Base-by-base conservation (phyloP, 139 green algal species). In the Coccomyxa sp. region DNA sequence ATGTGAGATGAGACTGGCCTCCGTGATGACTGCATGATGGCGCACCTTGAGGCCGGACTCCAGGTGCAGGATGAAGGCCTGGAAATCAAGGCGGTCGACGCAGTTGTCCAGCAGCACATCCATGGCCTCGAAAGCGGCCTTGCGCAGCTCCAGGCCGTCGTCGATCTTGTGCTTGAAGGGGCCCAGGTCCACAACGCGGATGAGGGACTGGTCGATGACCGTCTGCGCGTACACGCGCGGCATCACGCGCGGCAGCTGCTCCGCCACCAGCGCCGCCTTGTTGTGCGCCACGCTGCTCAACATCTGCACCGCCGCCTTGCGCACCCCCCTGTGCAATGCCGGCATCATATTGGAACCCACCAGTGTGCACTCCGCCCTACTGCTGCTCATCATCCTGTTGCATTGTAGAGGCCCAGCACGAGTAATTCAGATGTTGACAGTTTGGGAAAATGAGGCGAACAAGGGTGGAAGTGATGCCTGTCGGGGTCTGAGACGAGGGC, bases 101-200 rank as follows among this genome's bases (percentile, higher is more conserved):
- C 81, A 87, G 21, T 86, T 76, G 81, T 95, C 91, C 80, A 97
- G 87, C 74, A 98, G 88, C 76, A 97, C 95, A 87, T 98, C 95
- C 84, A 99, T 86, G 88, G 91, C 96, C 91, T 99, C 92, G 59
- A 84, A 90, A 0, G 87, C 85, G 38, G 86, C 82, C 90, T 99
- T 99, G 84, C 96, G 94, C 88, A 99, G 91, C 88, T 99, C 97
- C 80, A 99, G 89, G 1, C 96, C 96, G 80, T 99, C 97, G 84
- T 99, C 96, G 38, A 99, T 95, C 80, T 91, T 91, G 83, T 92
- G 88, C 89, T 98, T 97, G 88, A 98, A 98, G 31, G 96, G 96
- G 25, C 96, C 96, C 75, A 99, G 89, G 87, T 99, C 94, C 16
- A 99, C 92, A 0, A 86, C 90, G 57, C 93, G 88, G 79, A 98